A percentile compares a stretch with the other conserved stretches of the same genome.
phyloP scores from a whole-genome alignment of 306 rosid species.

The Medicago lupulina region DNA sequence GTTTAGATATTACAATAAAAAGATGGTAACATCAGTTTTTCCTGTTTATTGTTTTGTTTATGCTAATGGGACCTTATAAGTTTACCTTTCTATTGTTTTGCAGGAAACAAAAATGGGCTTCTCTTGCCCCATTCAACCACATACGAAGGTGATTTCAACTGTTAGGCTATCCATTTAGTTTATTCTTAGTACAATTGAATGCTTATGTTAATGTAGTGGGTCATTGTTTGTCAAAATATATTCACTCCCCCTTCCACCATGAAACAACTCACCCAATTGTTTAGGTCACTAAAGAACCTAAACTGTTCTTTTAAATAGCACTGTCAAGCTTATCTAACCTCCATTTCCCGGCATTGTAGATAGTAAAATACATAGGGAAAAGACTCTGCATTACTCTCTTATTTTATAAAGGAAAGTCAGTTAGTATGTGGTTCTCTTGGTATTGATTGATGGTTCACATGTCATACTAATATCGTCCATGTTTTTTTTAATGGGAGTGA shows the following conservation, averaged over 20 bases:
- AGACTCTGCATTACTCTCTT: background rate
- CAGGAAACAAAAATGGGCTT: slow-evolving; percentile 93
- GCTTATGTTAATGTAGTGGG: background rate
- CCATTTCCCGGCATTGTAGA: background rate
- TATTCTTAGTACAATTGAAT: background rate
- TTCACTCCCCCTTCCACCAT: background rate
- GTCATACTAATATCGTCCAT: no score
- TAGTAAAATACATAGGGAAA: background rate
- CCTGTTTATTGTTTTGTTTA: background rate
- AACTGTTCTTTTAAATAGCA: background rate
- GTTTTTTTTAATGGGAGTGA: no score
- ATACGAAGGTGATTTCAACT: slow-evolving; percentile 64
- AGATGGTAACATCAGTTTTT: background rate
- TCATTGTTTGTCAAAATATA: background rate
- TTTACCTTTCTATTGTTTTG: slow-evolving; percentile 19
- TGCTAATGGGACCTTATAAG: background rate
- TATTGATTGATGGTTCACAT: background rate
- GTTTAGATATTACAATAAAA: no score
- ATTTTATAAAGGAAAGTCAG: no score
- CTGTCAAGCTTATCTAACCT: background rate
- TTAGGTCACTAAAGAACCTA: background rate
- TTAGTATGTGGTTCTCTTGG: no score
- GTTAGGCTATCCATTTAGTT: background rate
- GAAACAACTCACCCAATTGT: background rate
- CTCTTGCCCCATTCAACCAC: slow-evolving; percentile 87